These are phyloP conservation scores for Cryptosporidium baileyi DNA, from an alignment of 169 alveolate species.

Conservation along the genomic window DNA sequence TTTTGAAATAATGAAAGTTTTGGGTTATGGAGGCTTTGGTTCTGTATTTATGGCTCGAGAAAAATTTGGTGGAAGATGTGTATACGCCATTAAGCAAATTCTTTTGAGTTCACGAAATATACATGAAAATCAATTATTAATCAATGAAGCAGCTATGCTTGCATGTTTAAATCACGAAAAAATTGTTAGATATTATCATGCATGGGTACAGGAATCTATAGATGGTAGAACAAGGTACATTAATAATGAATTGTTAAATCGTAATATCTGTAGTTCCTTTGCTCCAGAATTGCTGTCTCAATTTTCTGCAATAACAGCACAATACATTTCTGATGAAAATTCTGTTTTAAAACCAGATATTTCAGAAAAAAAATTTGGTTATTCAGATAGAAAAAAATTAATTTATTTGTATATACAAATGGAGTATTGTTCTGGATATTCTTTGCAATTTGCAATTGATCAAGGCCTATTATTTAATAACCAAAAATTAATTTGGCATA, in stretches of 20 bases:
- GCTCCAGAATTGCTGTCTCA: constrained; percentile 64
- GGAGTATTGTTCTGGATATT: constrained; percentile 85
- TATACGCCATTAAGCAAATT: constrained; percentile 82
- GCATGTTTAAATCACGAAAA: constrained; percentile 84
- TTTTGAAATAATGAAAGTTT: constrained; percentile 77
- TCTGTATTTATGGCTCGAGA: constrained; percentile 82
- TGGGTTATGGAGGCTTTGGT: constrained; percentile 86
- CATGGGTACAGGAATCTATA: constrained; percentile 82
- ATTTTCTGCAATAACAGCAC: constrained; percentile 60
- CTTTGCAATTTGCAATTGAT: constrained; percentile 78
- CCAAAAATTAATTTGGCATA: constrained; percentile 78
- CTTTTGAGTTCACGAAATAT: constrained; percentile 69
- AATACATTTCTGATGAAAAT: constrained; percentile 47
- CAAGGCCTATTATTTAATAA: constrained; percentile 74
- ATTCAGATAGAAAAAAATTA: constrained; percentile 62
- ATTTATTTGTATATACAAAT: constrained; percentile 81
- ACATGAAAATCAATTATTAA: constrained; percentile 73
- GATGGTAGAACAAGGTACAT: constrained; percentile 50
- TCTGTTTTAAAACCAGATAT: background rate
- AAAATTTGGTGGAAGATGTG: constrained; percentile 74
- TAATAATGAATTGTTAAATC: constrained; percentile 22
- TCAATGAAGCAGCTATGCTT: constrained; percentile 83
- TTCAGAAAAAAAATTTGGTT: constrained; percentile 15
- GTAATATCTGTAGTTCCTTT: constrained; percentile 29
- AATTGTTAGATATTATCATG: constrained; percentile 84